Percentiles rank a stretch among this genome's conserved stretches.
Conservation (phyloP, 352 stramenopile genomes). For the Globisporangium uncinulatum region DNA sequence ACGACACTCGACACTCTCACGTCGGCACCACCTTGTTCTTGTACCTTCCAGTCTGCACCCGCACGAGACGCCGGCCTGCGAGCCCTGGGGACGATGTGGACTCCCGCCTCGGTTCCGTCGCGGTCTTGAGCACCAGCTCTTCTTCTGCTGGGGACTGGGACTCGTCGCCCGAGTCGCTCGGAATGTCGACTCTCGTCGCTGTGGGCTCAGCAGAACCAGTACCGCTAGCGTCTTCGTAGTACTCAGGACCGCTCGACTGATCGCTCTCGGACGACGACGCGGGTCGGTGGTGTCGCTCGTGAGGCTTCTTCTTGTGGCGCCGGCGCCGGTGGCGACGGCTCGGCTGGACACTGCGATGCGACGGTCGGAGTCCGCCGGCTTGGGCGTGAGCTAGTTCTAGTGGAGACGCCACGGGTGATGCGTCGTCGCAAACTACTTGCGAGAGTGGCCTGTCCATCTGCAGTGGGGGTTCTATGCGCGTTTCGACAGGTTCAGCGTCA, state of each 20-base stretch:
- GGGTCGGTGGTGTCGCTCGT: not conserved
- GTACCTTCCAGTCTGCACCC: not conserved
- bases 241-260: not conserved
- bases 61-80: not conserved
- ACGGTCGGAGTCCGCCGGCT: too few relatives aligned
- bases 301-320: constrained; percentile 7
- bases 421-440: not conserved
- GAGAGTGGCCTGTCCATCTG: not conserved
- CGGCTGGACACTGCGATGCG: not conserved
- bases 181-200: not conserved
- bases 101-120: not conserved
- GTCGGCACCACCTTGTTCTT: constrained; percentile 16
- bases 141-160: not conserved
- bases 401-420: not conserved
- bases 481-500: too few relatives aligned
- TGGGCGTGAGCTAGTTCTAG: too few relatives aligned
- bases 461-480: too few relatives aligned
- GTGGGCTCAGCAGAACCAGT: not conserved
- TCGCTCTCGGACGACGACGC: not conserved
- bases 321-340: constrained; percentile 4
- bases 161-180: not conserved
- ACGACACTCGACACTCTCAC: not conserved
- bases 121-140: constrained; percentile 2
- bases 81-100: not conserved
- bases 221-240: not conserved